Evolutionary conservation across 345 rosid species (phyloP).

Genomic region (Passiflora organensis): DNA sequence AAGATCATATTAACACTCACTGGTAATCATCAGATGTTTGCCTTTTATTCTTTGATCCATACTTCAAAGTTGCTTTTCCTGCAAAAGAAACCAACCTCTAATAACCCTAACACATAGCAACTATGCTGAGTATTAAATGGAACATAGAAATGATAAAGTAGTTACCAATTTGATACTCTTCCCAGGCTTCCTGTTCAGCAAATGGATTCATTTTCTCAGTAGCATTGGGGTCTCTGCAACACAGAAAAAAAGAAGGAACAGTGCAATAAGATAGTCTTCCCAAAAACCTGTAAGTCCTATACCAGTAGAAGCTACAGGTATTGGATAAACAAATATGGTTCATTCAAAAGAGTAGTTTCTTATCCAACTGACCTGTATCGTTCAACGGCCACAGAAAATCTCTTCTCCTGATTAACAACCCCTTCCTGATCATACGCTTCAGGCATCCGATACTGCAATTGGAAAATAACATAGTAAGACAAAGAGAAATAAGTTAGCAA

Average conservation of each 20-base stretch:
- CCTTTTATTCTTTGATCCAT: conserved; percentile 78
- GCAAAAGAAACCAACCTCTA: conserved; percentile 25
- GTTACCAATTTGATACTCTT: conserved; percentile 92
- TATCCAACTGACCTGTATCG: conserved; percentile 59
- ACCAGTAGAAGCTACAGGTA: background rate
- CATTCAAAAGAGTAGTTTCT: conserved; percentile 3
- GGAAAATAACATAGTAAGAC: conserved; percentile 2
- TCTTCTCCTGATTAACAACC: conserved; percentile 80
- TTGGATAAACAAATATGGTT: conserved; percentile 14
- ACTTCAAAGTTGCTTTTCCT: conserved; percentile 79
- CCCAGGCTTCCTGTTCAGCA: conserved; percentile 99
- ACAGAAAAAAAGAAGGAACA: conserved; percentile 6
- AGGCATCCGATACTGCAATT: conserved; percentile 81
- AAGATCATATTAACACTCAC: conserved; percentile 37
- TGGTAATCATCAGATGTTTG: conserved; percentile 61
- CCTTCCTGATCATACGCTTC: conserved; percentile 95
- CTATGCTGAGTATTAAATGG: background rate
- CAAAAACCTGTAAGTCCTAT: conserved; percentile 1
- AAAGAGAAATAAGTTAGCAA: too few species aligned
- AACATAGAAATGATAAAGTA: conserved; percentile 2
- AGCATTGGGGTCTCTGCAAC: conserved; percentile 52
- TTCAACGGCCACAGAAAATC: conserved; percentile 86
- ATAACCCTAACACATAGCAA: background rate
- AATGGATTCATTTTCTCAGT: conserved; percentile 94
- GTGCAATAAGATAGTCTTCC: conserved; percentile 1